phyloP scores from a whole-genome alignment of 108 stramenopile genomes.

The Nitzschia putrida region DNA sequence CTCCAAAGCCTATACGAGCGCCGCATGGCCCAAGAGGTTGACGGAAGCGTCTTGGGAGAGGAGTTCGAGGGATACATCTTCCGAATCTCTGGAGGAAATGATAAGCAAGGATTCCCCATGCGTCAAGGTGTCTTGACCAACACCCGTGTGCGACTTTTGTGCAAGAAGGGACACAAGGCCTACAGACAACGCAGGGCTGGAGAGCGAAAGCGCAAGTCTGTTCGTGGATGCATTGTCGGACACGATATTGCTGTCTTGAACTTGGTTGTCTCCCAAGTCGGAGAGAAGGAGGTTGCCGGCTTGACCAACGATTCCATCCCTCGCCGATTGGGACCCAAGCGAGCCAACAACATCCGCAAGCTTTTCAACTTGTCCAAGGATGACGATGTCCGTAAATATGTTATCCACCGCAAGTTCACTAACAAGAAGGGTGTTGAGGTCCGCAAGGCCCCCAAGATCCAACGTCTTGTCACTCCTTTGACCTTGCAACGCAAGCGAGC shows the following conservation, averaged over 20 bases:
- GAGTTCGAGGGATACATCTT: conserved; percentile 98
- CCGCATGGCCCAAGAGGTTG: conserved; percentile 98
- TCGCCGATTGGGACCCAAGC: conserved; percentile 99
- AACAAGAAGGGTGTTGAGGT: conserved; percentile 94
- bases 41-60: conserved; percentile 94
- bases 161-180: conserved; percentile 90
- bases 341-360: conserved; percentile 99
- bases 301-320: conserved; percentile 93
- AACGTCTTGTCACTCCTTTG: conserved; percentile 97
- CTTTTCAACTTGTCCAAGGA: conserved; percentile 99
- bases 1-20: conserved; percentile 98
- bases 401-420: conserved; percentile 94
- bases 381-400: conserved; percentile 98
- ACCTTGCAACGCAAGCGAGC: conserved; percentile 94
- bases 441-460: conserved; percentile 98
- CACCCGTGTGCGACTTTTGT: conserved; percentile 96
- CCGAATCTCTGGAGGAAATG: conserved; percentile 98
- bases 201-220: conserved; percentile 99
- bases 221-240: conserved; percentile 99
- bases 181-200: conserved; percentile 93
- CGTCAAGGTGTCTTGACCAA: conserved; percentile 98
- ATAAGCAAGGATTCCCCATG: conserved; percentile 99
- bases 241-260: conserved; percentile 98
- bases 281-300: conserved; percentile 90
- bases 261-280: conserved; percentile 96